Base-by-base conservation (phyloP, 1,284 basidiomycete genomes). In the Bjerkandera adusta region DNA sequence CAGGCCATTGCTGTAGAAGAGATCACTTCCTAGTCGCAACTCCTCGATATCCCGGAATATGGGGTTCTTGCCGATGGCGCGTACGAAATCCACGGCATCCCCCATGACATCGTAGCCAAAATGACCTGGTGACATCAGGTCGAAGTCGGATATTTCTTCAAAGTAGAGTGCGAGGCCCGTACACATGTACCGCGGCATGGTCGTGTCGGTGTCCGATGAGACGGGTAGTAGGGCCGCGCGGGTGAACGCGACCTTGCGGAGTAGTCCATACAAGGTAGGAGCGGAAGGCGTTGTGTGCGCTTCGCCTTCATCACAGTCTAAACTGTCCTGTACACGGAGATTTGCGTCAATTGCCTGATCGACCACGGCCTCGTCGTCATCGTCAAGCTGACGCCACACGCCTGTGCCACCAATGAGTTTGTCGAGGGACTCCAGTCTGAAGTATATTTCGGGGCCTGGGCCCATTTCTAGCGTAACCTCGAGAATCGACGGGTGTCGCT, bases 371-470 rank as follows among this genome's bases (percentile, higher is more conserved):
- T 4, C 16, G 22, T 11, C 18, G 34, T 21, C 16, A 18, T 22
- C 30, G 10, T 5, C 13, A 10, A 36, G 39, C 5, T 12, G 18
- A 2, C 27, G 12, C 48, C 48, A 49, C 1, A 36, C 37, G n/a
- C 48, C 48, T 6, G 43, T 49, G 5, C 46, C 46, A 7, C 45
- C 42, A 16, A 51, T 48, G 46, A 51, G 50, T 21, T 40, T 44
- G 18, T 48, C 25, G 16, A 51, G 22, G 13, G 40, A 39, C 20
- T 44, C 36, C 8, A 51, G 15, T 13, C 39, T n/a, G n/a, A n/a
- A n/a, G 33, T 18, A 44, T 11, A 16, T 16, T 10, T 12, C n/a
- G n/a, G n/a, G n/a, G n/a, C n/a, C n/a, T n/a, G n/a, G n/a, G n/a
- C n/a, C n/a, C n/a, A n/a, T n/a, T n/a, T 36, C 4, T 12, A 48